Conservation (phyloP, 2,329 filamentous ascomycete genomes). For the Amphichorda felina region DNA sequence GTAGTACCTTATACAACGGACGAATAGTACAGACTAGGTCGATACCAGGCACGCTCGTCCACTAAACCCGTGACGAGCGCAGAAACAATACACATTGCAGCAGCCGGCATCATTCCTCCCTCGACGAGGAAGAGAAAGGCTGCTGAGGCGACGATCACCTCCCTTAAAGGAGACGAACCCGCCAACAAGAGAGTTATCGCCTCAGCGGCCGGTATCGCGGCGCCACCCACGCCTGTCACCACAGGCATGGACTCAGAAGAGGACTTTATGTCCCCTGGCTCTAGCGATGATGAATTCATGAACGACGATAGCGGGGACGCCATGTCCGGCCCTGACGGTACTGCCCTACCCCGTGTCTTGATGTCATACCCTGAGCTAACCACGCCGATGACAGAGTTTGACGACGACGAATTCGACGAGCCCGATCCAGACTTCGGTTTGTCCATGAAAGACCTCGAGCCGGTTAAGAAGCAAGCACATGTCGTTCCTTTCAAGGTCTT, state of each 20-base stretch:
- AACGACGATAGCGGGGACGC: slow-evolving; percentile 70
- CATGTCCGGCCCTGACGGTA: slow-evolving; percentile 41
- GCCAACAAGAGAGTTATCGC: slow-evolving; percentile 44
- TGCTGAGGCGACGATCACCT: slow-evolving; percentile 50
- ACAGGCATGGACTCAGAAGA: slow-evolving; percentile 90
- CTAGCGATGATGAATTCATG: slow-evolving; percentile 61
- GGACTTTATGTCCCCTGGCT: slow-evolving; percentile 77
- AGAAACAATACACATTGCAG: background rate
- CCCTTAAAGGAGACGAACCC: slow-evolving; percentile 24
- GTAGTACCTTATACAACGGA: too few relatives aligned
- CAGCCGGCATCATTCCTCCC: slow-evolving; percentile 45
- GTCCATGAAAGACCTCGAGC: slow-evolving; percentile 49
- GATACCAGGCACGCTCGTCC: background rate
- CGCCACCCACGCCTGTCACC: slow-evolving; percentile 47
- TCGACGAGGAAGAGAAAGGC: slow-evolving; percentile 49
- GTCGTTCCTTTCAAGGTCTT: slow-evolving; percentile 79
- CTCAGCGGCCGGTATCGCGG: slow-evolving; percentile 34
- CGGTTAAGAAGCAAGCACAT: slow-evolving; percentile 62
- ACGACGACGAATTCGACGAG: slow-evolving; percentile 35
- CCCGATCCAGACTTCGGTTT: slow-evolving; percentile 42
- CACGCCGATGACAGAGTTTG: slow-evolving; percentile 33
- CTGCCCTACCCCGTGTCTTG: background rate
- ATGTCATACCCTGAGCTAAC: background rate
- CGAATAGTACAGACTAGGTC: too few relatives aligned
- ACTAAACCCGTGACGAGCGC: background rate